Evolutionary conservation across 2,329 filamentous ascomycete genomes (phyloP), one percentile per base, ranked within the genome.

Genomic region (Gyromitra esculenta): DNA sequence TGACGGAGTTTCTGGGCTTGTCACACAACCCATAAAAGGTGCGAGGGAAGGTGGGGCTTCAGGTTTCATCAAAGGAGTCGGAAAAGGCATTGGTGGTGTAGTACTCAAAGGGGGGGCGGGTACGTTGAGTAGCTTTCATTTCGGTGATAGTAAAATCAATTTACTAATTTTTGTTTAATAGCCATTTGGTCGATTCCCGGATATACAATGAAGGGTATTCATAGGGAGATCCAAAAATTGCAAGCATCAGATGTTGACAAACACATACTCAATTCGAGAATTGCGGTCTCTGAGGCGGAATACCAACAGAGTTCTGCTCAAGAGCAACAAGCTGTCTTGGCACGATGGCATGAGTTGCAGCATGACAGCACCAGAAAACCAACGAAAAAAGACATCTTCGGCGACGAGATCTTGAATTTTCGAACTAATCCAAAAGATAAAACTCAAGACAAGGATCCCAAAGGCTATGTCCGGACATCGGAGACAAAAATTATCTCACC

Each of bases 61-160:
- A 6, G 94, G 94, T 0, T 86, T 94, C 6, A 81, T 94, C 11
- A 95, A 94, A 82, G 92, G 92, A 0, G 86, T 97, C 57, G 93
- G 91, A 0, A 96, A 93, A 82, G 94, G 93, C 0, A 88, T 97
- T 50, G 93, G 92, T 3, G 94, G 94, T 0, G 82, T 96, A 1
- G 86, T 96, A 0, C 84, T 96, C 21, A 97, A 97, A 82, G 92
- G 93, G n/a, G 88, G 90, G 73, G 92, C 92, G 75, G 93, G 90
- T 90, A 83, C 83, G 87, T 83, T 69, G 5, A n/a, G 18, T 50
- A 31, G 1, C 15, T 54, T 57, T 52, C 39, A 39, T 7, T 35
- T 18, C 25, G 43, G 9, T 8, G 37, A 35, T 11, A 21, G 31
- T 52, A 37, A 54, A 41, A 43, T 45, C 5, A 41, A 31, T 13